Base-by-base conservation (phyloP, 129 eudicot genomes). In the Flaveria robusta region DNA sequence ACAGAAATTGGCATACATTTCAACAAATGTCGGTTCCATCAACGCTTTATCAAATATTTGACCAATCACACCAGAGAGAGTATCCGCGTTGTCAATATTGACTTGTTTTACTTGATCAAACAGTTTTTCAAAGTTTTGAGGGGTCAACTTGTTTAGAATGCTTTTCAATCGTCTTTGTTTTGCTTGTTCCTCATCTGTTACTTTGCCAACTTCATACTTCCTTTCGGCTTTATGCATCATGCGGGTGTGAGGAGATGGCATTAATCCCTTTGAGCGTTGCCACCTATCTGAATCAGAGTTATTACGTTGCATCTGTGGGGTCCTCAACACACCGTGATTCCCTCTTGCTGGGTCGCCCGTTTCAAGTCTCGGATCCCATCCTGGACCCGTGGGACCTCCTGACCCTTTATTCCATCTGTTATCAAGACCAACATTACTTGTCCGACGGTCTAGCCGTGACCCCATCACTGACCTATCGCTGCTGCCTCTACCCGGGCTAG, bases 121-220 rank as follows among this genome's bases (percentile, higher is more conserved):
- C 47, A 93, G 78, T 67, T 83, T 93, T 19, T 93, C 98, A 66
- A 93, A 93, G 82, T 93, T 93, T 49, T 90, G 97, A 7, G 98
- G 98, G 43, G 98, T 93, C 31, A 93, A 80, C 83, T 88, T 93
- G 79, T 90, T 93, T 24, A 93, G n/a, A n/a, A 90, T 93, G 39
- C 83, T 88, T 72, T 90, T 93, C 77, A 93, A 79, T 81, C 77
- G 96, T 74, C 97, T 87, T 81, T 93, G 98, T 65, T 90, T 93
- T 5, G 87, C 93, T 62, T 90, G 86, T 77, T 93, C 98, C 80
- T 90, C 97, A 58, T 90, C 97, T 5, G 92, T 77, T 70, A 90
- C 62, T 77, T 93, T 93, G 71, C 98, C 98, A 26, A 93, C 86
- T 81, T 88, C 96, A 65, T 88, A 94, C 83, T 91, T 94, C 66